Evolutionary conservation across 345 rosid species (phyloP).

Genomic region (Luvunga scandens): DNA sequence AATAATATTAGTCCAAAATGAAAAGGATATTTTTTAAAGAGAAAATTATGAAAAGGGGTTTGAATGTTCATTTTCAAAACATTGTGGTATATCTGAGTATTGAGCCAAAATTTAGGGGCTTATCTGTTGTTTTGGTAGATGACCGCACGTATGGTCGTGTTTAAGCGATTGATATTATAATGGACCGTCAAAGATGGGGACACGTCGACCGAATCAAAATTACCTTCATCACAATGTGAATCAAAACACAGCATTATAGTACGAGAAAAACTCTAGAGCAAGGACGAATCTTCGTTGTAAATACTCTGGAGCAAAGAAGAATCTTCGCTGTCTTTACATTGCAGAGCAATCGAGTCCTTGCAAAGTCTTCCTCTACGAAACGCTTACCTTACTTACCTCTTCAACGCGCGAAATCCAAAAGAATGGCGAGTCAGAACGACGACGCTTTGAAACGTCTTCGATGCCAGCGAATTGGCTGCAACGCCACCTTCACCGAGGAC

Average conservation of each 20-base stretch:
- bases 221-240: not conserved
- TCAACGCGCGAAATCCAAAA: not conserved
- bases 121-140: too few relatives aligned
- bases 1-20: not conserved
- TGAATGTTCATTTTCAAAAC: too few relatives aligned
- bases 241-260: not conserved
- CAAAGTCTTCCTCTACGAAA: not conserved
- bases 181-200: not conserved
- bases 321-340: not conserved
- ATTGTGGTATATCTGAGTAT: too few relatives aligned
- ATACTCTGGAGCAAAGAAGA: not conserved
- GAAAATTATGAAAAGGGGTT: not conserved
- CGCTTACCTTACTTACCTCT: not conserved
- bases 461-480: conserved; percentile 93
- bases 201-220: not conserved
- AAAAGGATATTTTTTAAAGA: too few relatives aligned
- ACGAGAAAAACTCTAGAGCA: not conserved
- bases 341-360: not conserved
- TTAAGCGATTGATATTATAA: too few relatives aligned
- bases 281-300: too few relatives aligned
- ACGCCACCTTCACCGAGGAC: conserved; percentile 71
- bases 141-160: not conserved
- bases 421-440: conserved; percentile 38
- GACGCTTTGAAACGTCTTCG: conserved; percentile 43
- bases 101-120: not conserved